Conservation (phyloP, 768 basidiomycete species). For the Mycena polygramma region DNA sequence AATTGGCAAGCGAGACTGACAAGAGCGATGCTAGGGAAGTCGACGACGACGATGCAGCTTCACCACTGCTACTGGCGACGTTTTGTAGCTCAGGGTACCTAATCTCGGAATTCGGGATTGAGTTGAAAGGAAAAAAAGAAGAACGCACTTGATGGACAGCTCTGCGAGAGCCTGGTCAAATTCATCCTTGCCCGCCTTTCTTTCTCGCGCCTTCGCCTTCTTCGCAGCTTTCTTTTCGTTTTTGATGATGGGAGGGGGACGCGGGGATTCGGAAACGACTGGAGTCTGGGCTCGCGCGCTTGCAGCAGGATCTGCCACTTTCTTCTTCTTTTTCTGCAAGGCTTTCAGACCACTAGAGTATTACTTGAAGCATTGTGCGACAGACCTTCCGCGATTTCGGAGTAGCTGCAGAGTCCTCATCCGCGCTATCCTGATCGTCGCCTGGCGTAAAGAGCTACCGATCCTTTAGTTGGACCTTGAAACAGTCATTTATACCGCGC, state of each 20-base stretch:
- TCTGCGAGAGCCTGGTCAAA: constrained; percentile 89
- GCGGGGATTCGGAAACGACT: constrained; percentile 11
- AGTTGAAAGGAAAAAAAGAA: too few relatives aligned
- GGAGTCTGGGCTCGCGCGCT: constrained; percentile 25
- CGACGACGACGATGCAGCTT: constrained; percentile 38
- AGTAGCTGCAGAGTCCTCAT: constrained; percentile 45
- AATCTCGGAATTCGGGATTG: constrained; percentile 6
- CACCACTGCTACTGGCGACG: constrained; percentile 44
- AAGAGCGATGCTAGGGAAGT: constrained; percentile 68
- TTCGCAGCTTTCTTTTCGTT: constrained; percentile 73
- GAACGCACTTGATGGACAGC: constrained; percentile 78
- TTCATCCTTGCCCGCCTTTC: constrained; percentile 79
- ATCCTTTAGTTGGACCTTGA: constrained; percentile 36
- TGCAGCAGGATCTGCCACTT: constrained; percentile 32
- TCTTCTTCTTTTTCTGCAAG: constrained; percentile 61
- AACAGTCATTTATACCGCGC: constrained; percentile 36
- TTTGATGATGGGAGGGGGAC: constrained; percentile 39
- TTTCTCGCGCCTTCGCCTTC: constrained; percentile 75
- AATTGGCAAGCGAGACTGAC: constrained; percentile 81
- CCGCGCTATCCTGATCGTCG: constrained; percentile 43
- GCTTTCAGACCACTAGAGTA: not conserved
- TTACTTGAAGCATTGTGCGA: not conserved
- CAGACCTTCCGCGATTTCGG: constrained; percentile 56
- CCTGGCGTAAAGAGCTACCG: constrained; percentile 59
- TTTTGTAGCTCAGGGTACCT: constrained; percentile 70